Conservation (phyloP, 768 basidiomycete genomes). For the Pisolithus tinctorius region DNA sequence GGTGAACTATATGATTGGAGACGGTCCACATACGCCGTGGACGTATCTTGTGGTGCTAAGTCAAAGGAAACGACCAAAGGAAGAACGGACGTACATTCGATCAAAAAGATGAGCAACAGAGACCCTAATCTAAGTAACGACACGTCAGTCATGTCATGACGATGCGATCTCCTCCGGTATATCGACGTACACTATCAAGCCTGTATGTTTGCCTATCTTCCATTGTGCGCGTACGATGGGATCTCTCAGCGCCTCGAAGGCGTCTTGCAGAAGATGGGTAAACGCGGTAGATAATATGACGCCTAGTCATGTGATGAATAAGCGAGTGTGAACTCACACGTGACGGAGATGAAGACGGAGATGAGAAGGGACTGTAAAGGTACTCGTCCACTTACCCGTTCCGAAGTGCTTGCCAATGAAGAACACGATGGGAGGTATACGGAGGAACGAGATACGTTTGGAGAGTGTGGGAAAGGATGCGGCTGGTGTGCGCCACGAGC, state of each 20-base stretch:
- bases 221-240: slow-evolving; percentile 40
- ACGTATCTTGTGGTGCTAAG: slow-evolving; percentile 43
- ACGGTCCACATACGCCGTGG: slow-evolving; percentile 67
- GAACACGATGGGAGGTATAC: slow-evolving; percentile 63
- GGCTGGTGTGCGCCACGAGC: slow-evolving; percentile 33
- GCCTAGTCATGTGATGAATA: slow-evolving; percentile 31
- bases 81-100: slow-evolving; percentile 58
- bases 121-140: slow-evolving; percentile 46
- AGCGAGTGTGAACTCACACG: neutral
- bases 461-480: slow-evolving; percentile 69
- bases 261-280: slow-evolving; percentile 72
- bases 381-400: slow-evolving; percentile 39
- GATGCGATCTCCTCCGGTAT: no score
- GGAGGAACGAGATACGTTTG: slow-evolving; percentile 42
- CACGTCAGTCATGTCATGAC: neutral
- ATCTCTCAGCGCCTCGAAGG: slow-evolving; percentile 54
- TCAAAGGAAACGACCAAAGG: neutral
- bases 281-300: slow-evolving; percentile 82
- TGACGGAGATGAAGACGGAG: no score
- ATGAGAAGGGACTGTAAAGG: neutral
- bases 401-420: slow-evolving; percentile 89
- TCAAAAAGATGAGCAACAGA: slow-evolving; percentile 62
- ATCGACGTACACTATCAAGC: slow-evolving; percentile 64
- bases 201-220: slow-evolving; percentile 53
- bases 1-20: slow-evolving; percentile 59